Percentiles rank a stretch among this genome's conserved stretches.
Evolutionary conservation across 805 yeast species (phyloP).

Genomic region (Sugiyamaella floridensis): DNA sequence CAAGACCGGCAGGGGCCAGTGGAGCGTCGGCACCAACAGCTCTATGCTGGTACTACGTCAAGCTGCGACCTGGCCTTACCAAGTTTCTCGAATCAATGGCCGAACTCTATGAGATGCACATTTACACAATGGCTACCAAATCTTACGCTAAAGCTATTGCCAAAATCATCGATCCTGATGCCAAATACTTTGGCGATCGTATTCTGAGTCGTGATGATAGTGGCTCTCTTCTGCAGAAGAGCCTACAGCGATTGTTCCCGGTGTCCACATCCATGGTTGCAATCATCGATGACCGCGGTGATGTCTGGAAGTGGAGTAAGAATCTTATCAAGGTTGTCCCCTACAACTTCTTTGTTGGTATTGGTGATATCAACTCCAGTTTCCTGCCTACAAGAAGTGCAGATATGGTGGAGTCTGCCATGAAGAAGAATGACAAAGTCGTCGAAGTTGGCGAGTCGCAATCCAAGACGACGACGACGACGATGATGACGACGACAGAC

Average conservation of each 20-base stretch:
- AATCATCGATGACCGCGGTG: conserved; percentile 95
- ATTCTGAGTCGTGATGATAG: conserved; percentile 91
- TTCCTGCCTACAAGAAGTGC: conserved; percentile 71
- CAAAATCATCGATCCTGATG: conserved; percentile 83
- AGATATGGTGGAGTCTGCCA: conserved; percentile 26
- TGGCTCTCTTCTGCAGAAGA: conserved; percentile 85
- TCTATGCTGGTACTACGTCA: conserved; percentile 82
- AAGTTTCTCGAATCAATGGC: conserved; percentile 63
- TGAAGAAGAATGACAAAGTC: conserved; percentile 5
- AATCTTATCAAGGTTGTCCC: conserved; percentile 90
- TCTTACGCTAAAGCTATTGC: conserved; percentile 89
- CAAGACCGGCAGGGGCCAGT: conserved; percentile 16
- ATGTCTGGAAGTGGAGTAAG: conserved; percentile 97
- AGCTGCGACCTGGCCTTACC: conserved; percentile 78
- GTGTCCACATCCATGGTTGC: conserved; percentile 96
- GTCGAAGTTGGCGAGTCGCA: conserved; percentile 6
- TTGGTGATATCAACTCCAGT: conserved; percentile 93
- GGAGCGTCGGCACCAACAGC: conserved; percentile 5
- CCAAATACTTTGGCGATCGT: conserved; percentile 80
- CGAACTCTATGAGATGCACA: conserved; percentile 76
- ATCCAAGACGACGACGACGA: background rate
- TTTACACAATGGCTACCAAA: conserved; percentile 97
- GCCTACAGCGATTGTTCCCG: conserved; percentile 81
- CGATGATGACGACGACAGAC: too few species aligned
- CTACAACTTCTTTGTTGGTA: conserved; percentile 91